Conservation (phyloP, 495 filamentous ascomycete genomes). For the Letharia lupina region DNA sequence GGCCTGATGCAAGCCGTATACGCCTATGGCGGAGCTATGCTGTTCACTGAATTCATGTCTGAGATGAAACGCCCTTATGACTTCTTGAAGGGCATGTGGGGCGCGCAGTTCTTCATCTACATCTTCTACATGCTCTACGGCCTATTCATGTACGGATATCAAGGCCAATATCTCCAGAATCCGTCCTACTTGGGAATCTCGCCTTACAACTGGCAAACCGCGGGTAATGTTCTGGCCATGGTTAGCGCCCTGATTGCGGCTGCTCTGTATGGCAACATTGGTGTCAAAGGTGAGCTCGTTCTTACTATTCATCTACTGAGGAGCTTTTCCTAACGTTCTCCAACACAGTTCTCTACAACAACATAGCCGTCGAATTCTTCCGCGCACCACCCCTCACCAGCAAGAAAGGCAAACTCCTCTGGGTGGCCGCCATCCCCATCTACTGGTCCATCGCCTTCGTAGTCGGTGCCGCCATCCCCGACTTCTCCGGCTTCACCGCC, state of each 20-base stretch:
- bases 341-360: constrained; percentile 53
- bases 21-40: constrained; percentile 51
- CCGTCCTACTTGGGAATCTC: constrained; percentile 48
- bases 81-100: constrained; percentile 53
- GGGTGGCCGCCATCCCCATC: constrained; percentile 43
- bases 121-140: constrained; percentile 48
- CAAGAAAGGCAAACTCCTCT: constrained; percentile 43
- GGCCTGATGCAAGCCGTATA: constrained; percentile 53
- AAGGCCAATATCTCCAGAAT: constrained; percentile 49
- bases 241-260: constrained; percentile 48
- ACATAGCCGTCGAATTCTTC: constrained; percentile 49
- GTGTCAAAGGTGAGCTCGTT: constrained; percentile 23
- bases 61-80: constrained; percentile 58
- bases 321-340: constrained; percentile 9
- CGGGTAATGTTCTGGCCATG: constrained; percentile 48
- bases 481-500: constrained; percentile 37
- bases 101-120: constrained; percentile 51
- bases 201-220: constrained; percentile 45
- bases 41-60: constrained; percentile 58
- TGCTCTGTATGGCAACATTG: constrained; percentile 56
- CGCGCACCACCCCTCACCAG: constrained; percentile 43
- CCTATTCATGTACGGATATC: constrained; percentile 47
- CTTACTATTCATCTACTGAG: neutral
- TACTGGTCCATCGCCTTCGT: constrained; percentile 51
- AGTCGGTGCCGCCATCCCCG: constrained; percentile 44